Conservation (phyloP, 1,284 basidiomycete species). For the Moniliophthora roreri region DNA sequence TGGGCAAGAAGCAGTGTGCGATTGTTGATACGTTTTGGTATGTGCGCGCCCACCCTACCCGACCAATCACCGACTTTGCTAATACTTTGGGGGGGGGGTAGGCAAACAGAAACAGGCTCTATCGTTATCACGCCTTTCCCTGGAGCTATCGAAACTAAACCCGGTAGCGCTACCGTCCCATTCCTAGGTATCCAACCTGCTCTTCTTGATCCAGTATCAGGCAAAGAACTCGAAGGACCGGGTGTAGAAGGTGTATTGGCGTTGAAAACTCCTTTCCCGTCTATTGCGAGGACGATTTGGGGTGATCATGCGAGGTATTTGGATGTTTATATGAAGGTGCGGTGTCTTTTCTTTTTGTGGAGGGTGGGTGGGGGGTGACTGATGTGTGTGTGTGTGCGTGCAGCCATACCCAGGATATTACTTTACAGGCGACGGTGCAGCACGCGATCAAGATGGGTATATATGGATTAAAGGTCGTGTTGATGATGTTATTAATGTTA, state of each 20-base stretch:
- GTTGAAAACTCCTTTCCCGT: constrained; percentile 90
- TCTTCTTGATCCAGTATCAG: constrained; percentile 84
- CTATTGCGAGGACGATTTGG: constrained; percentile 93
- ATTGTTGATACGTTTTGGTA: constrained; percentile 95
- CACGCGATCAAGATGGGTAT: constrained; percentile 93
- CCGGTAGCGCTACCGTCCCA: constrained; percentile 94
- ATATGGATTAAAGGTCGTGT: constrained; percentile 98
- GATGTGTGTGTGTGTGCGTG: constrained; percentile 7
- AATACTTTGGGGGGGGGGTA: too few species aligned
- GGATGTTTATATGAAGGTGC: constrained; percentile 85
- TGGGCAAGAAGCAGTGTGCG: constrained; percentile 87
- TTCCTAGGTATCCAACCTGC: constrained; percentile 96
- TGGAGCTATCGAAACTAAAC: constrained; percentile 94
- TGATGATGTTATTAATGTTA: constrained; percentile 94
- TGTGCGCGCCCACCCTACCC: too few species aligned
- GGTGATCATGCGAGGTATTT: constrained; percentile 90
- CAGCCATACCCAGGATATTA: constrained; percentile 85
- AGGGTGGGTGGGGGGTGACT: constrained; percentile 4
- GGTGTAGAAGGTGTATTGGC: constrained; percentile 91
- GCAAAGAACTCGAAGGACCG: constrained; percentile 73
- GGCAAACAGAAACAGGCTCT: constrained; percentile 97
- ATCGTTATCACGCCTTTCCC: constrained; percentile 96
- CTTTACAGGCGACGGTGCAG: constrained; percentile 97
- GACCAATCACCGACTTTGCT: too few species aligned
- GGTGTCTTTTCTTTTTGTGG: constrained; percentile 32